Conservation (phyloP, 2,329 filamentous ascomycete genomes). For the Chrysoporthe puriensis region DNA sequence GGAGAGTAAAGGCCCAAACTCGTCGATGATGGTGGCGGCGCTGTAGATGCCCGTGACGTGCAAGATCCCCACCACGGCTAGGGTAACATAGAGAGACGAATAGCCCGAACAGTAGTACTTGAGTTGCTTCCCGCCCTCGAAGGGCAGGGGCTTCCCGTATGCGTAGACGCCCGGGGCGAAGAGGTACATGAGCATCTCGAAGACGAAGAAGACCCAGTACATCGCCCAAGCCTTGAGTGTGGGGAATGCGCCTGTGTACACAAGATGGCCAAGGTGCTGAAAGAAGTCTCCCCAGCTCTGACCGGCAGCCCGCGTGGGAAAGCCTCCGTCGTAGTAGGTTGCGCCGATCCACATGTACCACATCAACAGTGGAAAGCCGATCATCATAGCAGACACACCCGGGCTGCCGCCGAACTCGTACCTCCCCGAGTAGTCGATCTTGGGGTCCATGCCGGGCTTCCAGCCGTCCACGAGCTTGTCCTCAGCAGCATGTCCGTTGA, state of each 20-base stretch:
- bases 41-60: slow-evolving; percentile 86
- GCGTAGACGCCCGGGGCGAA: slow-evolving; percentile 84
- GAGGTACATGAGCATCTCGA: slow-evolving; percentile 83
- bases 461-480: slow-evolving; percentile 57
- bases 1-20: slow-evolving; percentile 90
- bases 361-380: slow-evolving; percentile 92
- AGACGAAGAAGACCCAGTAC: slow-evolving; percentile 92
- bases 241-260: slow-evolving; percentile 85
- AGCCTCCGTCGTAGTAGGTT: slow-evolving; percentile 84
- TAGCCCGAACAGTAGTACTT: slow-evolving; percentile 94
- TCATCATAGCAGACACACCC: slow-evolving; percentile 86
- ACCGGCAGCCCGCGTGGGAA: slow-evolving; percentile 68
- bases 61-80: slow-evolving; percentile 69
- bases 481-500: slow-evolving; percentile 38
- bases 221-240: slow-evolving; percentile 82
- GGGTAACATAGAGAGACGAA: slow-evolving; percentile 84
- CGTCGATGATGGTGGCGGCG: slow-evolving; percentile 89
- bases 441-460: slow-evolving; percentile 62
- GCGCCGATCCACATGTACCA: slow-evolving; percentile 99
- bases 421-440: slow-evolving; percentile 64
- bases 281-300: slow-evolving; percentile 74
- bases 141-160: slow-evolving; percentile 84
- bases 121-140: slow-evolving; percentile 82
- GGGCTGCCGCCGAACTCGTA: slow-evolving; percentile 86
- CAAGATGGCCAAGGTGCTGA: slow-evolving; percentile 69